Conservation (phyloP, 2,329 filamentous ascomycete species). For the Cryoendolithus antarcticus region DNA sequence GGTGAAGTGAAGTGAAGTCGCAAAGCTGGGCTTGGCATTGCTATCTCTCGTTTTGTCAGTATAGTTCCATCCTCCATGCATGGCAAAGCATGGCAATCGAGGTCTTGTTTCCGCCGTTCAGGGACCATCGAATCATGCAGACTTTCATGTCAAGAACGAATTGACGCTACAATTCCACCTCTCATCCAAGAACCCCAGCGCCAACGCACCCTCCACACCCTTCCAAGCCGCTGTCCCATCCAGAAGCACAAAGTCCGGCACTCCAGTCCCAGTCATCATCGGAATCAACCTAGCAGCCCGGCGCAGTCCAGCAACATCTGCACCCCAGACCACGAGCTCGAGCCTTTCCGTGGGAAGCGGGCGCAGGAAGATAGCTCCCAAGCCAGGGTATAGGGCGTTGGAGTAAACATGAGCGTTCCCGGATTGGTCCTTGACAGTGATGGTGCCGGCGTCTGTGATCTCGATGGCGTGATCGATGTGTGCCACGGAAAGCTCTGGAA, state of each 20-base stretch:
- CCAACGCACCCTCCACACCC: constrained; percentile 39
- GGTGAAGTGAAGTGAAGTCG: too few species aligned
- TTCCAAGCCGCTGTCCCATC: constrained; percentile 36
- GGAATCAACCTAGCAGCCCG: constrained; percentile 43
- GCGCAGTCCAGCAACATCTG: constrained; percentile 33
- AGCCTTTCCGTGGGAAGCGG: constrained; percentile 36
- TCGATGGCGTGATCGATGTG: background rate
- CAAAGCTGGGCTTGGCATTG: too few species aligned
- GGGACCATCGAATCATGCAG: too few species aligned
- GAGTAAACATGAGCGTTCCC: background rate
- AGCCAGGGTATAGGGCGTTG: constrained; percentile 13
- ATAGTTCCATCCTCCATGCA: too few species aligned
- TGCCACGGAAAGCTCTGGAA: constrained; percentile 8
- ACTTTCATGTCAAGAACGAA: background rate
- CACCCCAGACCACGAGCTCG: constrained; percentile 46
- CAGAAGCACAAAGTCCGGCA: constrained; percentile 45
- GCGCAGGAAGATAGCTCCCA: constrained; percentile 41
- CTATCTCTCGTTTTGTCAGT: too few species aligned
- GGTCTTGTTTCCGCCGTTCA: too few species aligned
- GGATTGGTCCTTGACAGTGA: constrained; percentile 10
- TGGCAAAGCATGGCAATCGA: too few species aligned
- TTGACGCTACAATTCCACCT: constrained; percentile 27
- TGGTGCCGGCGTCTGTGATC: constrained; percentile 16
- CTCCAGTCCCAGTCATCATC: constrained; percentile 43
- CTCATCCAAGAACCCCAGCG: constrained; percentile 44